phyloP scores from a whole-genome alignment of 2,329 filamentous ascomycete species.

The Calonectria leucothoes region DNA sequence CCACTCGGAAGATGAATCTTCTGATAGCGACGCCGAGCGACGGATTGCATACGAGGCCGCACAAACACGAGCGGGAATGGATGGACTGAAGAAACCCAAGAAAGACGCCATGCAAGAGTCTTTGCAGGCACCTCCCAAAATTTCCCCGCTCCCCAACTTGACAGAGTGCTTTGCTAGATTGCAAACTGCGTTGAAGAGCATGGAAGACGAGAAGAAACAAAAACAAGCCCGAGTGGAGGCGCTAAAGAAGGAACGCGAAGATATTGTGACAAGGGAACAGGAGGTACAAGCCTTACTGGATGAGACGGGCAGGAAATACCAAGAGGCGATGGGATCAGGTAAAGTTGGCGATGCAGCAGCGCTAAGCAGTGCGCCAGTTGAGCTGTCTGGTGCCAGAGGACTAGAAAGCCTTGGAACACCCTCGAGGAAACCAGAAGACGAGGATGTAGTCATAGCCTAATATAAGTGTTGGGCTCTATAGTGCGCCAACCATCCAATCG shows the following conservation, averaged over 20 bases:
- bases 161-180: slow-evolving; percentile 74
- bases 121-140: slow-evolving; percentile 74
- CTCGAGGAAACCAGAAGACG: slow-evolving; percentile 38
- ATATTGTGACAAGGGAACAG: slow-evolving; percentile 75
- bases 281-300: slow-evolving; percentile 86
- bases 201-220: slow-evolving; percentile 71
- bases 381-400: slow-evolving; percentile 47
- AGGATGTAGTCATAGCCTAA: slow-evolving; percentile 23
- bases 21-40: slow-evolving; percentile 77
- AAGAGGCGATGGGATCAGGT: slow-evolving; percentile 54
- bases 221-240: slow-evolving; percentile 74
- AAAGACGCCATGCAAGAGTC: slow-evolving; percentile 50
- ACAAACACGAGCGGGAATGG: slow-evolving; percentile 89
- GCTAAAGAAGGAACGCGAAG: slow-evolving; percentile 74
- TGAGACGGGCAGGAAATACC: slow-evolving; percentile 78
- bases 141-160: slow-evolving; percentile 82
- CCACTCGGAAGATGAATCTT: slow-evolving; percentile 69
- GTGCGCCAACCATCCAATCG: background rate
- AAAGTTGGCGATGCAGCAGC: slow-evolving; percentile 30
- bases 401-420: slow-evolving; percentile 50
- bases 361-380: slow-evolving; percentile 27
- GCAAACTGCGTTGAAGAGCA: slow-evolving; percentile 68
- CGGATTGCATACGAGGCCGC: slow-evolving; percentile 87
- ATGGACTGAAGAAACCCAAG: slow-evolving; percentile 68
- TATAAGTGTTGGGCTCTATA: background rate